A percentile compares a stretch with the other conserved stretches of the same genome.
phyloP scores from a whole-genome alignment of 2,329 filamentous ascomycete species.

The Chrysoporthe cubensis region DNA sequence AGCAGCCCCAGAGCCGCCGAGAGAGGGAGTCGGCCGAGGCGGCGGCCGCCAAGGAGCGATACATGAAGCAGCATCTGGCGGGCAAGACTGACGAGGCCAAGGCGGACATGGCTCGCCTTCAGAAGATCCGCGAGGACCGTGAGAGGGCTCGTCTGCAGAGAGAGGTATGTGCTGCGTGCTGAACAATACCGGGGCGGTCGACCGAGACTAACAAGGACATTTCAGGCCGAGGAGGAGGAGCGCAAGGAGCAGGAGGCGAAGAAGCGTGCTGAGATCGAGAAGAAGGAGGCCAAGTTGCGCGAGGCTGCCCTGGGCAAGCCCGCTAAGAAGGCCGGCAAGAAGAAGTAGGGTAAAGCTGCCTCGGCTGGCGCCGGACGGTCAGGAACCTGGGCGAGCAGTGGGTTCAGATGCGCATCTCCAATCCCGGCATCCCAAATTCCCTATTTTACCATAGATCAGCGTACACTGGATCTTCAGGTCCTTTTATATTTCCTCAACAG shows the following conservation, averaged over 20 bases:
- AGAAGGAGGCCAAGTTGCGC: constrained; percentile 59
- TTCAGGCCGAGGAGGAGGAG: constrained; percentile 62
- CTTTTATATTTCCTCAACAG: not conserved
- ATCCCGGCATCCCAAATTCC: not conserved
- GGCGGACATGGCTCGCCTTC: constrained; percentile 82
- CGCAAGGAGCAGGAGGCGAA: constrained; percentile 54
- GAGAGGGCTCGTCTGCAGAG: constrained; percentile 74
- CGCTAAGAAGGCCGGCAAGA: constrained; percentile 50
- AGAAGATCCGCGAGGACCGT: constrained; percentile 81
- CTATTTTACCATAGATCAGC: not conserved
- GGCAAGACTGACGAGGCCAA: constrained; percentile 97
- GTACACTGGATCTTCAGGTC: not conserved
- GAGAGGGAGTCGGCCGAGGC: constrained; percentile 80
- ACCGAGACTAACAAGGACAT: constrained; percentile 32
- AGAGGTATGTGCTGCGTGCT: constrained; percentile 61
- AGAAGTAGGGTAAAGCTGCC: constrained; percentile 38
- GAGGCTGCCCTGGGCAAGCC: constrained; percentile 52
- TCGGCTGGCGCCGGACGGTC: not conserved
- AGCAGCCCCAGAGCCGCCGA: constrained; percentile 45
- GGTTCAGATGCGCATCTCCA: not conserved
- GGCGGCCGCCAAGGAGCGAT: constrained; percentile 84
- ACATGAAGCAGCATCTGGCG: constrained; percentile 88
- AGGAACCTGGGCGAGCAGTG: not conserved
- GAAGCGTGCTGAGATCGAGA: constrained; percentile 56
- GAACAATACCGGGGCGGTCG: not conserved